A percentile compares a stretch with the other conserved stretches of the same genome.
phyloP scores from a whole-genome alignment of 352 stramenopile species.

The Saprolegnia diclina region DNA sequence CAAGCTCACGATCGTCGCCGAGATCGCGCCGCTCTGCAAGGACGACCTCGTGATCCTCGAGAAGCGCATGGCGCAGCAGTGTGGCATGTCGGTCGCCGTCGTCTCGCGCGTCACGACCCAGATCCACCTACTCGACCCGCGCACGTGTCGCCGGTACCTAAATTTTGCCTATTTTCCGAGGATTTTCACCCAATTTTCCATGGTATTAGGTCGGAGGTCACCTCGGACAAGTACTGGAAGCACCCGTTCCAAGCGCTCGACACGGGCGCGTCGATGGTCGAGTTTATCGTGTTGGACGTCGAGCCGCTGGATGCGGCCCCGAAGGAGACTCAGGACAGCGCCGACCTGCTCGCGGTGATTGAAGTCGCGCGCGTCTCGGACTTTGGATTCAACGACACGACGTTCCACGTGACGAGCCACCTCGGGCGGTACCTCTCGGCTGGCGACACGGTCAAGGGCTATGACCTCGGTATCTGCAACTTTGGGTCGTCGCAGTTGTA shows the following conservation, averaged over 20 bases:
- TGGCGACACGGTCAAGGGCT: slow-evolving; percentile 66
- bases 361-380: slow-evolving; percentile 62
- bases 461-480: slow-evolving; percentile 54
- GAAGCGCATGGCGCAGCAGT: slow-evolving; percentile 49
- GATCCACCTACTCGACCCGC: slow-evolving; percentile 58
- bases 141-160: slow-evolving; percentile 35
- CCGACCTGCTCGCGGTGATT: slow-evolving; percentile 39
- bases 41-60: slow-evolving; percentile 66
- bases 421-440: slow-evolving; percentile 50
- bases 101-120: slow-evolving; percentile 56
- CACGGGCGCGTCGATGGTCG: slow-evolving; percentile 50
- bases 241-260: slow-evolving; percentile 52
- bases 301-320: slow-evolving; percentile 37
- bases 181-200: neutral
- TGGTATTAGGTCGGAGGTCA: slow-evolving; percentile 38
- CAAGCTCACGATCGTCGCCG: slow-evolving; percentile 60
- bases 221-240: slow-evolving; percentile 68
- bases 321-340: slow-evolving; percentile 5
- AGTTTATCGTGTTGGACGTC: slow-evolving; percentile 69
- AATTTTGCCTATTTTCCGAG: neutral
- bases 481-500: slow-evolving; percentile 44
- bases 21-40: slow-evolving; percentile 68
- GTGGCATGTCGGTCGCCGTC: slow-evolving; percentile 52
- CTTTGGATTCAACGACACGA: slow-evolving; percentile 78
- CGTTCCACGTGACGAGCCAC: slow-evolving; percentile 57